Evolutionary conservation across 2,329 filamentous ascomycete species (phyloP).

Genomic region (Ophiocordyceps camponoti-floridani): DNA sequence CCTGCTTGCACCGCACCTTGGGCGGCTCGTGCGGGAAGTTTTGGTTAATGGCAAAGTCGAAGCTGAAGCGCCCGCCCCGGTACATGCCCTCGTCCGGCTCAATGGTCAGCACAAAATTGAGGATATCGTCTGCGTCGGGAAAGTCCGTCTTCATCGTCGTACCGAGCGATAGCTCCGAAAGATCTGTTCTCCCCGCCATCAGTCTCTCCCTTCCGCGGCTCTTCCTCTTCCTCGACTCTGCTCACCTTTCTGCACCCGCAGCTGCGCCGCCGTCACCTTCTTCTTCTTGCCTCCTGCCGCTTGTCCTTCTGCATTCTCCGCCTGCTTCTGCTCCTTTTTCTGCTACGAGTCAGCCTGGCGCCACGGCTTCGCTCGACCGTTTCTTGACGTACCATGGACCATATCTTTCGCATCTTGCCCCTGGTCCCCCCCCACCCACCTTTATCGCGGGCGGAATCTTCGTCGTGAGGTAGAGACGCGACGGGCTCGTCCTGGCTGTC

Average conservation of each 20-base stretch:
- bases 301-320: slow-evolving; percentile 60
- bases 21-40: slow-evolving; percentile 96
- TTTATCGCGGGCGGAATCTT: too few relatives aligned
- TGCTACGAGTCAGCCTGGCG: slow-evolving; percentile 16
- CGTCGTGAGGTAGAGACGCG: too few relatives aligned
- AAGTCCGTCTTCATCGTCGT: slow-evolving; percentile 69
- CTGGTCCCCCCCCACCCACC: not conserved
- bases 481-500: too few relatives aligned
- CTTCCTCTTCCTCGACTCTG: not conserved
- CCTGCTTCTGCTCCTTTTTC: slow-evolving; percentile 95
- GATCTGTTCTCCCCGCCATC: slow-evolving; percentile 34
- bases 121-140: slow-evolving; percentile 67
- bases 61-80: slow-evolving; percentile 72
- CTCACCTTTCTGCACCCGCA: slow-evolving; percentile 86
- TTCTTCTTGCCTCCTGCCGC: slow-evolving; percentile 74
- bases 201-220: not conserved
- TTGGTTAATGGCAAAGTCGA: slow-evolving; percentile 81
- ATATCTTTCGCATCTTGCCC: slow-evolving; percentile 88
- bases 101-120: slow-evolving; percentile 69
- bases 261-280: slow-evolving; percentile 91
- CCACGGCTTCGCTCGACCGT: not conserved
- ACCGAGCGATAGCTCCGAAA: slow-evolving; percentile 64
- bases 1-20: slow-evolving; percentile 91
- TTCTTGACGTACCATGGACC: slow-evolving; percentile 61
- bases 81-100: slow-evolving; percentile 79